phyloP scores from a whole-genome alignment of 1,284 basidiomycete species.

The Ustilago loliicola region DNA sequence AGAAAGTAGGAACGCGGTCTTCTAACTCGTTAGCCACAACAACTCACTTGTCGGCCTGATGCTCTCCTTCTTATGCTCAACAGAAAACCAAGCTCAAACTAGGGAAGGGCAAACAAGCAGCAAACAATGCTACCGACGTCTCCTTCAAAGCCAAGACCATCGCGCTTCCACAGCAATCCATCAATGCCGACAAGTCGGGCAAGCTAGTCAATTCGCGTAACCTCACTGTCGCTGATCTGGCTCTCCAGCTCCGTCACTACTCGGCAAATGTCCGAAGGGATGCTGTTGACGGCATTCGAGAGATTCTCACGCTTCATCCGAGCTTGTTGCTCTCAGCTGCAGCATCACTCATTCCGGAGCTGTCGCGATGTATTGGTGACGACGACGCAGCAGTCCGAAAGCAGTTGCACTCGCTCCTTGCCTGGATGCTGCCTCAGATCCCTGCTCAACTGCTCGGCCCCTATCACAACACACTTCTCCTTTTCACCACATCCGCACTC shows the following conservation, averaged over 20 bases:
- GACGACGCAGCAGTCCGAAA: conserved; percentile 75
- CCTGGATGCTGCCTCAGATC: conserved; percentile 81
- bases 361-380: conserved; percentile 78
- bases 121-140: conserved; percentile 90
- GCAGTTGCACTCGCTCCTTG: conserved; percentile 72
- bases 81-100: conserved; percentile 97
- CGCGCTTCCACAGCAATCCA: conserved; percentile 59
- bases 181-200: conserved; percentile 59
- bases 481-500: conserved; percentile 89
- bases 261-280: conserved; percentile 83
- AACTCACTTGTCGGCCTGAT: not conserved
- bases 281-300: conserved; percentile 83
- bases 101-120: conserved; percentile 88
- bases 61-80: not conserved
- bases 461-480: conserved; percentile 79
- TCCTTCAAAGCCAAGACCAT: conserved; percentile 87
- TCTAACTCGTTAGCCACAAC: not conserved
- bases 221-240: conserved; percentile 82
- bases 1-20: not conserved
- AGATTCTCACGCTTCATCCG: conserved; percentile 80
- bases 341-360: conserved; percentile 77
- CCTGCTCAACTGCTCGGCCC: conserved; percentile 75
- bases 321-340: conserved; percentile 76
- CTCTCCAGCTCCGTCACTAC: conserved; percentile 86
- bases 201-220: conserved; percentile 71